phyloP scores from a whole-genome alignment of 805 yeast genomes.

The Clavispora santaluciae region DNA sequence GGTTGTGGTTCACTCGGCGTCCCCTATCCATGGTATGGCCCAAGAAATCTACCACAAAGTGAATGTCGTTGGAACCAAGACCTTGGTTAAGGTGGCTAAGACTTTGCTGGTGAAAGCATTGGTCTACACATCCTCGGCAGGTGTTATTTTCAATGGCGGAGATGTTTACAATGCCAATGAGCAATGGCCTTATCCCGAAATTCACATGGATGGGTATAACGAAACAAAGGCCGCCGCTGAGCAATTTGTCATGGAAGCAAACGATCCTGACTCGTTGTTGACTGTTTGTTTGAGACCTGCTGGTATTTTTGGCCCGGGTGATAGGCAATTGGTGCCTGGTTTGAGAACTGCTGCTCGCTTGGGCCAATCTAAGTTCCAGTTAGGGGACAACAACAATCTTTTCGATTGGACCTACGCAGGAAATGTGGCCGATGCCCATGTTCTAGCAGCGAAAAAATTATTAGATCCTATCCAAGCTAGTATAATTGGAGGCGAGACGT shows the following conservation, averaged over 20 bases:
- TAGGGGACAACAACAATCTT: constrained; percentile 89
- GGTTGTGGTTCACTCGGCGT: constrained; percentile 91
- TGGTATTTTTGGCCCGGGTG: constrained; percentile 98
- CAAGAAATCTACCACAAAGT: constrained; percentile 82
- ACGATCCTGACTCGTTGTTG: constrained; percentile 50
- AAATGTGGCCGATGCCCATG: constrained; percentile 95
- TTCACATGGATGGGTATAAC: constrained; percentile 95
- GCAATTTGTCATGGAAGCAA: constrained; percentile 68
- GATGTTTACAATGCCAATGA: constrained; percentile 92
- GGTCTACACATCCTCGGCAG: constrained; percentile 95
- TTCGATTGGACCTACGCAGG: constrained; percentile 99
- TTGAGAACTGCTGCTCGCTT: constrained; percentile 72
- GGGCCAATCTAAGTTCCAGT: constrained; percentile 88
- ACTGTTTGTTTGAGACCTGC: constrained; percentile 95
- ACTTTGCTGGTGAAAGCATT: constrained; percentile 53
- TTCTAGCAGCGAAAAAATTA: constrained; percentile 79
- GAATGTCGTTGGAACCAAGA: constrained; percentile 83
- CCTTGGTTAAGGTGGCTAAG: constrained; percentile 61
- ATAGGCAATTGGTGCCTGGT: constrained; percentile 93
- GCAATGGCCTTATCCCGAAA: constrained; percentile 84
- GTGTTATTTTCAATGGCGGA: constrained; percentile 94
- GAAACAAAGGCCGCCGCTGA: constrained; percentile 94
- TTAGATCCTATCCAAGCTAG: constrained; percentile 41
- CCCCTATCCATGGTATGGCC: constrained; percentile 86
- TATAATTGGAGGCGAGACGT: constrained; percentile 75